Base-by-base conservation (phyloP, 192 early-diverging fungal species). In the Coemansia sp. region DNA sequence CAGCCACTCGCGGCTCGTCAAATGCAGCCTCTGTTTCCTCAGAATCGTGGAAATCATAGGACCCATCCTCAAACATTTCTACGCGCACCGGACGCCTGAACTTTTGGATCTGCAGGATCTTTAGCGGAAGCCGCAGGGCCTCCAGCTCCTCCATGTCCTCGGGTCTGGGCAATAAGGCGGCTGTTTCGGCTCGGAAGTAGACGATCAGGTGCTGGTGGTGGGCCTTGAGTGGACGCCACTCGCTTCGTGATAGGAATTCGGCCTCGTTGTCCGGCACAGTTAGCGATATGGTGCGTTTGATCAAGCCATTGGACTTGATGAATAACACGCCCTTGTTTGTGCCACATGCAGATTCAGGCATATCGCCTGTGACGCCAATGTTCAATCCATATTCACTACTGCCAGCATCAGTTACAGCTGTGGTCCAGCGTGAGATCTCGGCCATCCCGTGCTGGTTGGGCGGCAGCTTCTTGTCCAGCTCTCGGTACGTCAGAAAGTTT, bases 401-500 rank as follows among this genome's bases (percentile, higher is more conserved):
- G 13, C 8, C 34, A 3, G 1, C 34, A 0, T 11, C 34, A 2
- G 34, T 36, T n/a, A n/a, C n/a, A 36, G 34, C 34, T 11, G 34
- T 36, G 34, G 34, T 41, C 61, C 59, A 64, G 20, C 50, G 36
- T 6, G 47, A 33, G 2, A 75, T 57, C 63, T 70, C 70, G 4
- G 50, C 70, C 25, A 57, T 36, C 14, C 68, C 75, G n/a, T 70
- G 65, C n/a, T 72, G 57, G 57, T 78, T 83, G 23, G 69, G 84
- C 59, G 64, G 86, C 41, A 73, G 70, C 69, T 84, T 89, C 65
- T 67, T 78, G 54, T 67, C 83, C 68, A 65, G 64, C 65, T 93
- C 92, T 50, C 90, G 87, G 78, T 93, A 93, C 44, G 92, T 78
- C 38, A 93, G 67, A 62, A 92, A 93, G 54, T 91, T 90, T 57